Base-by-base conservation (phyloP, 2,329 filamentous ascomycete species). In the Dendryphion nanum region DNA sequence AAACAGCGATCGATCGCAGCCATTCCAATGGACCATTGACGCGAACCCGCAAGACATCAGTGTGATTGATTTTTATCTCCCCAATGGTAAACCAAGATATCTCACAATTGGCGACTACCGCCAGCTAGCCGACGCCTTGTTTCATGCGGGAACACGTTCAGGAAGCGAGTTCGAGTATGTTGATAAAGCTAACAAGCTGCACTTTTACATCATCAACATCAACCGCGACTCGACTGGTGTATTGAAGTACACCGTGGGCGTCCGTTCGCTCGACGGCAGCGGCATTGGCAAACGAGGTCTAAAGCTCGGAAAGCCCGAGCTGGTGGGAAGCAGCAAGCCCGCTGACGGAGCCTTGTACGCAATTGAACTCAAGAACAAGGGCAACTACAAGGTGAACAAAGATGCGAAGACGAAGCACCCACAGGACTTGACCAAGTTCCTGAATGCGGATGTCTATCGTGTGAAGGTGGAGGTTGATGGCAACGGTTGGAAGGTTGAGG, bases 11-110 rank as follows among this genome's bases (percentile, higher is more conserved):
- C 44, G 48, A 4, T 18, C 36, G 2, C 53, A 64, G 44, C 75
- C 75, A 0, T 77, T 77, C 63, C 74, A 78, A 42, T 78, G 75
- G 74, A 67, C 67, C 17, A 73, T 78, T 26, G 75, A 78, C 43
- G 75, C 75, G 2, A 76, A 77, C 51, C 74, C 75, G 0, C 61
- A 77, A 42, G 74, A 78, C 39, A 74, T 77, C 33, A 53, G 63
- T 7, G 64, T 76, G 1, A 56, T 76, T 5, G 74, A 78, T 48
- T 78, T 76, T 44, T 59, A 67, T 48, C 63, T 68, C 0, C 74
- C 75, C 2, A 70, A 76, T 35, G 74, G 75, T 17, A 71, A 69
- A 0, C 57, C 66, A 2, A 54, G 66, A 7, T 73, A 70, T 59
- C 64, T 74, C 46, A 74, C 71, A 3, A 56, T 77, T 20, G 75